Evolutionary conservation across 164 flowering plant genomes (phyloP).

Genomic region (Piper betle): DNA sequence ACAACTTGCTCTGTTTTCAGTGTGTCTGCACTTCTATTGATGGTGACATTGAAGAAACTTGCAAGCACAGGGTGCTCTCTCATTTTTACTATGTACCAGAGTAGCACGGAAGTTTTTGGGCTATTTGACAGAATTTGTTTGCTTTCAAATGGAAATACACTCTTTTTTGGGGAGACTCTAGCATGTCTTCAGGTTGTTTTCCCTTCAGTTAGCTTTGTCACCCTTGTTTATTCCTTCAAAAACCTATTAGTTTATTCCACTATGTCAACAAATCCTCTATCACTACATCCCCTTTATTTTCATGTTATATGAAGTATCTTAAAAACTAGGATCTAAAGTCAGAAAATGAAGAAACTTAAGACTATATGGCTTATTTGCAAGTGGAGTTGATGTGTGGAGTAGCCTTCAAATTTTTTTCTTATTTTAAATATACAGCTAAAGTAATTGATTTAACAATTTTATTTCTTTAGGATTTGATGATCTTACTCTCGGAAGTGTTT

Average conservation of each 20-base stretch:
- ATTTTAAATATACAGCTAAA: background rate
- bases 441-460: too few species aligned
- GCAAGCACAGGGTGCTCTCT: constrained; percentile 94
- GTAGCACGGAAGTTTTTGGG: constrained; percentile 99
- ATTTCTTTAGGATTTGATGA: background rate
- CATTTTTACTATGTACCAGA: constrained; percentile 82
- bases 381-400: too few species aligned
- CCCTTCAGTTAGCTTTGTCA: background rate
- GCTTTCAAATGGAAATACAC: constrained; percentile 95
- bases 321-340: too few species aligned
- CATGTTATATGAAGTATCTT: too few species aligned
- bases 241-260: too few species aligned
- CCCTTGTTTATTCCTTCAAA: background rate
- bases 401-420: background rate
- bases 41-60: constrained; percentile 97
- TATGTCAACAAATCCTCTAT: background rate
- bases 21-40: constrained; percentile 97
- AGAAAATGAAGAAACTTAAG: too few species aligned
- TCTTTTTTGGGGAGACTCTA: constrained; percentile 95
- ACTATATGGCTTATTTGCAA: too few species aligned
- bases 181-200: constrained; percentile 86
- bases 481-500: background rate
- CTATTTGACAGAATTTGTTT: constrained; percentile 95
- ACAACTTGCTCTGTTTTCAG: constrained; percentile 19
- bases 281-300: background rate